Conservation (phyloP, 1,139 yeast species). For the Zygoascus meyerae region DNA sequence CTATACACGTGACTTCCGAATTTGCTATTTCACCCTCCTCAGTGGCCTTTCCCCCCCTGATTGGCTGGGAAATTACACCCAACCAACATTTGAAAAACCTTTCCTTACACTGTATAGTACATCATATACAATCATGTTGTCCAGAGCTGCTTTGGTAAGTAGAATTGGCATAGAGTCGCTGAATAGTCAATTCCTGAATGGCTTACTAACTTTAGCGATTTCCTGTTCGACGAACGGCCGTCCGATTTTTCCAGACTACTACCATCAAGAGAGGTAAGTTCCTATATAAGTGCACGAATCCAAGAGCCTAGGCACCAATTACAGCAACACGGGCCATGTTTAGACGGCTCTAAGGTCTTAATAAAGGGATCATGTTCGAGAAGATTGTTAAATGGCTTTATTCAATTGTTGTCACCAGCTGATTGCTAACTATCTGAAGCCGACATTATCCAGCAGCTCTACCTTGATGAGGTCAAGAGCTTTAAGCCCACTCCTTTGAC, state of each 20-base stretch:
- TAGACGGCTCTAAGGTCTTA: background rate
- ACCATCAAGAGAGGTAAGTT: constrained; percentile 19
- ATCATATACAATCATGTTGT: constrained; percentile 7
- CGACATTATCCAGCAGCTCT: constrained; percentile 77
- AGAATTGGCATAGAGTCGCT: background rate
- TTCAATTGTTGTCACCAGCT: too few relatives aligned
- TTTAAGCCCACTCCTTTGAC: constrained; percentile 79
- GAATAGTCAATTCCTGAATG: background rate
- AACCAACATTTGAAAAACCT: constrained; percentile 8
- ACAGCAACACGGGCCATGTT: background rate
- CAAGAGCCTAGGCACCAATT: background rate
- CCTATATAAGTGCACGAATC: background rate
- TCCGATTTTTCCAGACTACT: constrained; percentile 24
- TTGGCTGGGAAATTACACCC: constrained; percentile 4
- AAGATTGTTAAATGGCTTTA: too few relatives aligned
- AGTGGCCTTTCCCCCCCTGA: background rate
- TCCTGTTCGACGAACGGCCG: constrained; percentile 15
- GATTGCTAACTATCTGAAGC: constrained; percentile 12
- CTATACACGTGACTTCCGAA: too few relatives aligned
- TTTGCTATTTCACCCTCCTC: background rate
- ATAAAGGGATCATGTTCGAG: too few relatives aligned
- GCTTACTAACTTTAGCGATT: constrained; percentile 12
- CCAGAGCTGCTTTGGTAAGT: constrained; percentile 10
- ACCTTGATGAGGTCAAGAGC: constrained; percentile 77
- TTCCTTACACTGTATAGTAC: constrained; percentile 1